Evolutionary conservation across 1,139 yeast species (phyloP).

Genomic region (Geotrichum candidum): DNA sequence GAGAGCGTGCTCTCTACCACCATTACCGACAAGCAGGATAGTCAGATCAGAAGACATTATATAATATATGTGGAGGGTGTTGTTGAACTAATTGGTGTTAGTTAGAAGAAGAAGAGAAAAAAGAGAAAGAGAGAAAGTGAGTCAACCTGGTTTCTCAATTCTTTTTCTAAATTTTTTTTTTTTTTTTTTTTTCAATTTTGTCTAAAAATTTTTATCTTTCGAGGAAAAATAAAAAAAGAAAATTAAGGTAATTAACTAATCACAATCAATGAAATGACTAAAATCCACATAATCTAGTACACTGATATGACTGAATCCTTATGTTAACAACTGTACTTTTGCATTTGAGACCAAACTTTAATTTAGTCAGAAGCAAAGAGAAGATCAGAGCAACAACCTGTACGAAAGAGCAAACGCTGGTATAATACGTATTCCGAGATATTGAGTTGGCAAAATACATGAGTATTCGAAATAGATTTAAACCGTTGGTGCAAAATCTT

Average conservation of each 20-base stretch:
- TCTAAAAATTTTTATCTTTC: not conserved
- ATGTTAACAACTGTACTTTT: not conserved
- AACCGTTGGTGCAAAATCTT: too few relatives aligned
- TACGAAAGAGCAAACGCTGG: not conserved
- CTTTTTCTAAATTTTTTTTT: not conserved
- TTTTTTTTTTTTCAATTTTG: not conserved
- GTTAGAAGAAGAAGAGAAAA: conserved; percentile 1
- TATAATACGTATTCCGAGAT: not conserved
- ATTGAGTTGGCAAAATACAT: not conserved
- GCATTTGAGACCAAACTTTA: not conserved
- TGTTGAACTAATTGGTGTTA: not conserved
- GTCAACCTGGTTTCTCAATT: not conserved
- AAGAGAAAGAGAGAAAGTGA: conserved; percentile 5
- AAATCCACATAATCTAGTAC: not conserved
- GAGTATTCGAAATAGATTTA: not conserved
- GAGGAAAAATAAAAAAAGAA: not conserved
- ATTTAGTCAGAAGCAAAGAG: not conserved
- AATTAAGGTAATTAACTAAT: not conserved
- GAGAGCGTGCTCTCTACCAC: conserved; percentile 98
- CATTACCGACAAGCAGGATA: conserved; percentile 87
- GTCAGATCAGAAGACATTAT: conserved; percentile 36
- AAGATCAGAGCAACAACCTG: not conserved
- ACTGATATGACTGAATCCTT: not conserved
- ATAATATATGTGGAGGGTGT: not conserved
- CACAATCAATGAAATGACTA: not conserved